Conservation (phyloP, 805 yeast genomes). For the Priceomyces medius region DNA sequence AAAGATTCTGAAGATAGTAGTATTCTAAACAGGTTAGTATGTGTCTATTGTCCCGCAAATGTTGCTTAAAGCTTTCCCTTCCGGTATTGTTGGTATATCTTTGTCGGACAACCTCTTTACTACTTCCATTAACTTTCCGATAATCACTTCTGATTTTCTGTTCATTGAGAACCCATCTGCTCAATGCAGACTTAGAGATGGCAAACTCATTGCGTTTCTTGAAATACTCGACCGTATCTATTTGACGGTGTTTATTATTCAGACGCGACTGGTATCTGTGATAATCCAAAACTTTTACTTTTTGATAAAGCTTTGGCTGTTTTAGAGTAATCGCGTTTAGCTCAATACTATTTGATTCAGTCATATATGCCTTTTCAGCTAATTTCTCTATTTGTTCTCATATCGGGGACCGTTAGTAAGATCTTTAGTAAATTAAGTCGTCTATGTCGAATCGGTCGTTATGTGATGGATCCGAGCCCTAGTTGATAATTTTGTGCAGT, state of each 20-base stretch:
- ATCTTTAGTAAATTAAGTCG: background rate
- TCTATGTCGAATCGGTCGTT: background rate
- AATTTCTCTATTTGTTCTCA: background rate
- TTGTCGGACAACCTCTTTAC: constrained; percentile 4
- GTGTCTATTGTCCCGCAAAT: constrained; percentile 7
- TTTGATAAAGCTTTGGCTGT: constrained; percentile 13
- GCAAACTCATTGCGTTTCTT: constrained; percentile 10
- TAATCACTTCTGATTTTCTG: constrained; percentile 10
- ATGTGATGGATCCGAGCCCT: background rate
- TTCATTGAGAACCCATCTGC: constrained; percentile 17
- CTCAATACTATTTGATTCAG: background rate
- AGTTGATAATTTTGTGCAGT: background rate
- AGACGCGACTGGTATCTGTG: constrained; percentile 16
- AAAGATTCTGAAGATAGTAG: constrained; percentile 9
- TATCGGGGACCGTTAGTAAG: background rate
- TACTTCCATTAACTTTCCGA: constrained; percentile 6
- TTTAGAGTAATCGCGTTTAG: background rate
- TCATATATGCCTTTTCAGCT: background rate
- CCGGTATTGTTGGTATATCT: constrained; percentile 7
- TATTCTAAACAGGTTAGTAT: constrained; percentile 11
- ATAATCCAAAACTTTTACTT: constrained; percentile 17
- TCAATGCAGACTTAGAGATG: constrained; percentile 16
- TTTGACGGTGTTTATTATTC: constrained; percentile 19
- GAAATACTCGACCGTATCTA: constrained; percentile 18
- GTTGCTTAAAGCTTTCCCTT: constrained; percentile 5